Evolutionary conservation across 805 yeast species (phyloP).

Genomic region (Teunomyces panamensis): DNA sequence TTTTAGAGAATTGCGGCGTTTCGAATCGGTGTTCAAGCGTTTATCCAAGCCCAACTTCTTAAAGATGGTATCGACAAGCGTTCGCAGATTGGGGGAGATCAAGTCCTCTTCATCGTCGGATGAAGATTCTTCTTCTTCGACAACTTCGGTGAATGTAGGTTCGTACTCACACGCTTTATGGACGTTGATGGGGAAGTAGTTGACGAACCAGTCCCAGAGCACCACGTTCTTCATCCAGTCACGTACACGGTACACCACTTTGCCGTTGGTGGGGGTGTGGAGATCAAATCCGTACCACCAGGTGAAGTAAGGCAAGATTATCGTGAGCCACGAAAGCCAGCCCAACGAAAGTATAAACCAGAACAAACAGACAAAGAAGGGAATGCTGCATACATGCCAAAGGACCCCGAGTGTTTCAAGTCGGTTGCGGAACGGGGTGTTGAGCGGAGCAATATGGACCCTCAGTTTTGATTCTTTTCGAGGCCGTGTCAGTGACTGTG

Average conservation of each 20-base stretch:
- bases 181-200: slow-evolving; percentile 75
- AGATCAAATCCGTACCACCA: slow-evolving; percentile 56
- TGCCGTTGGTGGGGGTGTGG: slow-evolving; percentile 74
- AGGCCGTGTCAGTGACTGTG: background rate
- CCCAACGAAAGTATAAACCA: slow-evolving; percentile 45
- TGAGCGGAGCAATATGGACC: slow-evolving; percentile 51
- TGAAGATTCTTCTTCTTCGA: slow-evolving; percentile 20
- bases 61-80: slow-evolving; percentile 34
- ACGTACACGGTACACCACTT: slow-evolving; percentile 55
- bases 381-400: slow-evolving; percentile 72
- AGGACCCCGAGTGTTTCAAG: slow-evolving; percentile 66
- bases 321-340: slow-evolving; percentile 67
- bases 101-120: slow-evolving; percentile 43
- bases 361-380: slow-evolving; percentile 53
- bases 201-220: slow-evolving; percentile 69
- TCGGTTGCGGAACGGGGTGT: slow-evolving; percentile 55
- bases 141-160: slow-evolving; percentile 61
- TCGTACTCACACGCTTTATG: slow-evolving; percentile 65
- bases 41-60: slow-evolving; percentile 35
- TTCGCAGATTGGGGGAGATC: slow-evolving; percentile 35
- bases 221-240: slow-evolving; percentile 51
- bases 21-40: slow-evolving; percentile 27
- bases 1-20: slow-evolving; percentile 6
- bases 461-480: background rate
- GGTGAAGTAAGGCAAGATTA: slow-evolving; percentile 58